Base-by-base conservation (phyloP, 78 protist species). In the Protostelium mycophagum region DNA sequence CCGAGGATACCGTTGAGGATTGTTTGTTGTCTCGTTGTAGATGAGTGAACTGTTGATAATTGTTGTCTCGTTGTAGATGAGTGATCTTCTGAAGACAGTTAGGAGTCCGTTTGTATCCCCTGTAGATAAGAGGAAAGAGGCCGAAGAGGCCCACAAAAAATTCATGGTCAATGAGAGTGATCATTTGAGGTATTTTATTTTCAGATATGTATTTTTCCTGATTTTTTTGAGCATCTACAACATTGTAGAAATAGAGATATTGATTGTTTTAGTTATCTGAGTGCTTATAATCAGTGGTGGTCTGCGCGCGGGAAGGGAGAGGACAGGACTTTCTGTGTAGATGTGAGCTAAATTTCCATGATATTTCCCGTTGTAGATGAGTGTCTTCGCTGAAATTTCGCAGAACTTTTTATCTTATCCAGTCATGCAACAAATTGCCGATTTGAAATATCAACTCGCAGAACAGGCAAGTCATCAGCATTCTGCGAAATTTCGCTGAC, bases 41-140 rank as follows among this genome's bases (percentile, higher is more conserved):
- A 51, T 5, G 73, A 51, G 73, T 51, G 31, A 16, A 51, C 16
- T 16, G 73, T 25, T 16, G 73, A n/a, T n/a, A n/a, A n/a, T 83
- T 83, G 28, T 83, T 83, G 28, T 83, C 29, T 83, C 37, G 84
- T 83, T 83, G 37, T 83, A 51, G 73, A 51, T 5, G 73, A 51
- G 73, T 51, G 31, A 16, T 25, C 16, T 16, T n/a, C 73, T 51
- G 73, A 51, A 25, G 73, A 73, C 51, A 28, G 88, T 83, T 1
- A 94, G 90, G 38, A 38, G 94, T 35, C 99, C 98, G 34, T 96
- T 97, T 88, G 25, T 91, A 29, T 10, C 92, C 34, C 94, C 96
- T 28, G 23, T 90, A 1, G 98, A 96, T 35, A 38, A 83, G 84
- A 87, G 89, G 28, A 87, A 86, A n/a, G 92, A 91, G 87, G 91